These are phyloP conservation scores for Paramecium caudatum DNA, from an alignment of 73 alveolate genomes.

Conservation along the genomic window DNA sequence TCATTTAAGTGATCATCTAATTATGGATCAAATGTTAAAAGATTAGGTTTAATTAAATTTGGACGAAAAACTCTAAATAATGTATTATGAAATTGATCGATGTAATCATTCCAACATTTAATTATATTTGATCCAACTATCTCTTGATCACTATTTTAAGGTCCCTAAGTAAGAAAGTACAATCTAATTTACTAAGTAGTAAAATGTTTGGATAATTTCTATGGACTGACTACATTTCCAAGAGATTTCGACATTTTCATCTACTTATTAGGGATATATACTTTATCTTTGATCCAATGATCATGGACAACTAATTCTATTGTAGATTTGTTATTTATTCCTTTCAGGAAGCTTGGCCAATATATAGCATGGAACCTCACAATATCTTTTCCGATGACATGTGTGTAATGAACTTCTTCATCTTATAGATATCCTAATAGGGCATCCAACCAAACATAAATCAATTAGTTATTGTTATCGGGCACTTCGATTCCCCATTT, in stretches of 20 bases:
- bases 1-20: background rate
- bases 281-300: conserved; percentile 86
- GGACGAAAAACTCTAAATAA: conserved; percentile 43
- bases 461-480: conserved; percentile 76
- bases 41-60: conserved; percentile 43
- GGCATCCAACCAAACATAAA: conserved; percentile 93
- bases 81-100: conserved; percentile 56
- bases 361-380: conserved; percentile 86
- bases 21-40: background rate
- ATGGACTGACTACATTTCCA: conserved; percentile 87
- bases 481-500: conserved; percentile 90
- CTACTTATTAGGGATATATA: conserved; percentile 36
- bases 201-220: conserved; percentile 69
- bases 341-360: conserved; percentile 88
- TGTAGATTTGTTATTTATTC: conserved; percentile 78
- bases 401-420: conserved; percentile 17
- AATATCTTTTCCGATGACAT: conserved; percentile 89
- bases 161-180: conserved; percentile 86
- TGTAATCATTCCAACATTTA: conserved; percentile 60
- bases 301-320: conserved; percentile 79
- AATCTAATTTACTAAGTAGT: conserved; percentile 78
- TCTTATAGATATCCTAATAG: conserved; percentile 78
- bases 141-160: conserved; percentile 79
- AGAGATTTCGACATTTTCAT: conserved; percentile 86
- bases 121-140: conserved; percentile 69